Base-by-base conservation (phyloP, 257 asterid species). In the Lithospermum erythrorhizon region DNA sequence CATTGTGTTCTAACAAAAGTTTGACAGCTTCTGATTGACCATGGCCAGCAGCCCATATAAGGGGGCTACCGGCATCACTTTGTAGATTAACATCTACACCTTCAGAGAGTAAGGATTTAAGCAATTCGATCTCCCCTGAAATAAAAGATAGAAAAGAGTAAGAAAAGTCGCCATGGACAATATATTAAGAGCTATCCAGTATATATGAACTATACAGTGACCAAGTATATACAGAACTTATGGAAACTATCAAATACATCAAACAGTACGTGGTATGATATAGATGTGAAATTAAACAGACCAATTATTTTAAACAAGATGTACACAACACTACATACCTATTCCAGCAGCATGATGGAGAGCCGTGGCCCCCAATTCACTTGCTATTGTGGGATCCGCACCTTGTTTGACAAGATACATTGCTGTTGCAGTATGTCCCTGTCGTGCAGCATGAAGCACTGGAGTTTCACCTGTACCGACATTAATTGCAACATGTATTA, bases 1-100 rank as follows among this genome's bases (percentile, higher is more conserved):
- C 98, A 55, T 71, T 73, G 66, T 86, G 89, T 70, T 88, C 90
- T 27, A 93, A 75, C 55, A 93, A 87, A 61, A 88, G 27, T 82
- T 82, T 75, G 59, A 93, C 95, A 57, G 95, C 77, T 57, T 89
- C 94, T 73, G 61, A 76, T 70, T 93, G 95, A 67, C 77, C 89
- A 59, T 84, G 90, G 70, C 98, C 98, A 55, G 97, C 95, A 74
- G 98, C 98, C 98, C 97, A 89, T 61, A 93, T 69, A 59, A 93
- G 95, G 17, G 98, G 95, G 63, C 86, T 79, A 57, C 98, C 98
- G 24, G 86, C 90, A 75, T 86, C 95, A 80, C 98, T 86, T 81
- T 83, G 89, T 56, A 79, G 74, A 68, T 93, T 80, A 74, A 83
- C 95, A 81, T 79, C 64, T 62, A 83, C 75, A 23, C 80, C 87